Conservation (phyloP, 352 stramenopile species). For the Pythium coloratum region DNA sequence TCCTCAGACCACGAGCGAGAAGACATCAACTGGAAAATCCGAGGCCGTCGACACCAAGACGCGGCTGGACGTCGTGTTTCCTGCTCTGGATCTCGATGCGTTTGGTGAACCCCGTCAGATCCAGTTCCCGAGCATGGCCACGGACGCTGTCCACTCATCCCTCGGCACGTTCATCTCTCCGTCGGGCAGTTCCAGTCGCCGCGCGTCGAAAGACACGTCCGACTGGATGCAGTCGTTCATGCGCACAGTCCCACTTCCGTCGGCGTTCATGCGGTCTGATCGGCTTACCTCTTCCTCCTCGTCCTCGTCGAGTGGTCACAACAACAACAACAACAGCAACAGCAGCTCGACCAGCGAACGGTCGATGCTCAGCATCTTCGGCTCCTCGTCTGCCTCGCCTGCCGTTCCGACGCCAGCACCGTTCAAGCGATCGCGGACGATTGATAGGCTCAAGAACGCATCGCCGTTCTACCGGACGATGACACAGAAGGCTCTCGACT, state of each 20-base stretch:
- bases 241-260: slow-evolving; percentile 20
- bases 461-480: slow-evolving; percentile 42
- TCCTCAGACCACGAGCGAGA: slow-evolving; percentile 19
- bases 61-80: slow-evolving; percentile 32
- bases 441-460: slow-evolving; percentile 33
- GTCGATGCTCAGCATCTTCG: slow-evolving; percentile 16
- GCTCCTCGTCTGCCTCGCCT: slow-evolving; percentile 4
- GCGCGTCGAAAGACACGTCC: slow-evolving; percentile 27
- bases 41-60: slow-evolving; percentile 1
- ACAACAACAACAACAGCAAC: slow-evolving; percentile 16
- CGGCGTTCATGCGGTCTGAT: slow-evolving; percentile 5
- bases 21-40: neutral
- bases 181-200: slow-evolving; percentile 9
- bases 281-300: slow-evolving; percentile 9
- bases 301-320: neutral
- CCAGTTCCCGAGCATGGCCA: slow-evolving; percentile 31
- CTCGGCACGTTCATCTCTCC: slow-evolving; percentile 34
- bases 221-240: slow-evolving; percentile 36
- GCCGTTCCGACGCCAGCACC: slow-evolving; percentile 13
- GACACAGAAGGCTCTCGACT: slow-evolving; percentile 36
- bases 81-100: slow-evolving; percentile 24
- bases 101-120: slow-evolving; percentile 35
- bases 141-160: slow-evolving; percentile 33
- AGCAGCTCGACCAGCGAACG: slow-evolving; percentile 11
- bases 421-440: slow-evolving; percentile 45